A percentile compares a stretch with the other conserved stretches of the same genome.
Evolutionary conservation across 2,329 filamentous ascomycete genomes (phyloP).

Genomic region (Emmonsia crescens): DNA sequence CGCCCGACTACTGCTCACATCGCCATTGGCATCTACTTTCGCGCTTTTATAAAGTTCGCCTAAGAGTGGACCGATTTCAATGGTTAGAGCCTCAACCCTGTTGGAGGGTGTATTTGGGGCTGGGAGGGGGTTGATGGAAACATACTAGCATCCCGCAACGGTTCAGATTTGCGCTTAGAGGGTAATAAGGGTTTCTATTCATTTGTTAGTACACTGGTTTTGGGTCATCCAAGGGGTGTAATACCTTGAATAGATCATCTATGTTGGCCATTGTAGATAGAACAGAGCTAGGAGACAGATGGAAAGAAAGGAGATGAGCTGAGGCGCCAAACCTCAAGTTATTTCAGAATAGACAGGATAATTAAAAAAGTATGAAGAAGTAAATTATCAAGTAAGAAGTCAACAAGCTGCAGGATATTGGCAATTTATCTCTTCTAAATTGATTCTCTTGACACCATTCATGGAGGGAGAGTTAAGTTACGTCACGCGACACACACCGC

Average conservation of each 20-base stretch:
- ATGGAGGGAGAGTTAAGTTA: not conserved
- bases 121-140: slow-evolving; percentile 4
- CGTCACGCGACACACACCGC: not conserved
- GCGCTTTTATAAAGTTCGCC: slow-evolving; percentile 51
- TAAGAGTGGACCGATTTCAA: slow-evolving; percentile 7
- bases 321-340: not conserved
- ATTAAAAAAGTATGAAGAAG: no score
- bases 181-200: slow-evolving; percentile 39
- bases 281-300: not conserved
- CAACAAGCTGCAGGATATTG: not conserved
- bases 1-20: slow-evolving; percentile 37
- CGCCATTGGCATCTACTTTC: slow-evolving; percentile 42
- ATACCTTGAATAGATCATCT: slow-evolving; percentile 50
- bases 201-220: slow-evolving; percentile 12
- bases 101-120: not conserved
- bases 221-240: not conserved
- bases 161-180: slow-evolving; percentile 50
- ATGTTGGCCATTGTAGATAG: slow-evolving; percentile 44
- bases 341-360: not conserved
- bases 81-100: not conserved
- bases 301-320: not conserved
- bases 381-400: not conserved
- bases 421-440: not conserved
- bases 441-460: no score
- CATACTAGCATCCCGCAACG: slow-evolving; percentile 41